Evolutionary conservation across 2,329 filamentous ascomycete genomes (phyloP).

Genomic region (Pseudogymnoascus sp.): DNA sequence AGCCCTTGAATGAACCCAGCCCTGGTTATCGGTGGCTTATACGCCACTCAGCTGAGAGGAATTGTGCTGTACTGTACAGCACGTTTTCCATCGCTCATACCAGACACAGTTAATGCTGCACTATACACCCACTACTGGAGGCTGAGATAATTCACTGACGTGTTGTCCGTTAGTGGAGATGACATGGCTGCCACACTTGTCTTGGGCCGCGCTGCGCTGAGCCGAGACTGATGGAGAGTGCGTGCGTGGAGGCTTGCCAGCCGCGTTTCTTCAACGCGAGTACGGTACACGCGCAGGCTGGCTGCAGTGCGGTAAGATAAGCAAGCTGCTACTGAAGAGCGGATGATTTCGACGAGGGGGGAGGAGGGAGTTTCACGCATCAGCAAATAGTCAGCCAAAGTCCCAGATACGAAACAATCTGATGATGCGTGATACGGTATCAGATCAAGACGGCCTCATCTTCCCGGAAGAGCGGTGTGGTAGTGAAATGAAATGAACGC

Average conservation of each 20-base stretch:
- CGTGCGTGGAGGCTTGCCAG: background rate
- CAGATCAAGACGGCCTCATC: background rate
- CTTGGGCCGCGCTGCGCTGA: background rate
- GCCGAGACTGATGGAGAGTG: background rate
- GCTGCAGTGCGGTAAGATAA: background rate
- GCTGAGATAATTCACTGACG: background rate
- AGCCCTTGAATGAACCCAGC: background rate
- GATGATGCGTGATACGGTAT: background rate
- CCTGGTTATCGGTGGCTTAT: background rate
- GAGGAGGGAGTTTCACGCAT: background rate
- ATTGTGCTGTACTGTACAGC: background rate
- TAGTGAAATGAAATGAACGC: background rate
- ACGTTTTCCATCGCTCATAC: background rate
- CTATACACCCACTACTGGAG: background rate
- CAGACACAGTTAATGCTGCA: background rate
- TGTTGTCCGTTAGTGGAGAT: background rate
- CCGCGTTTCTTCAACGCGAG: slow-evolving; percentile 3
- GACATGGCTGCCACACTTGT: slow-evolving; percentile 3
- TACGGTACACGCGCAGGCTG: background rate
- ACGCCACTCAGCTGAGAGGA: background rate
- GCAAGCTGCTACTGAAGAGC: background rate
- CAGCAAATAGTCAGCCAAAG: background rate
- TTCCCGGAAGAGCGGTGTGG: background rate
- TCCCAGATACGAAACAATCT: background rate
- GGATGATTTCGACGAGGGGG: background rate